phyloP scores from a whole-genome alignment of 495 filamentous ascomycete species.

The Lentithecium fluviatile region DNA sequence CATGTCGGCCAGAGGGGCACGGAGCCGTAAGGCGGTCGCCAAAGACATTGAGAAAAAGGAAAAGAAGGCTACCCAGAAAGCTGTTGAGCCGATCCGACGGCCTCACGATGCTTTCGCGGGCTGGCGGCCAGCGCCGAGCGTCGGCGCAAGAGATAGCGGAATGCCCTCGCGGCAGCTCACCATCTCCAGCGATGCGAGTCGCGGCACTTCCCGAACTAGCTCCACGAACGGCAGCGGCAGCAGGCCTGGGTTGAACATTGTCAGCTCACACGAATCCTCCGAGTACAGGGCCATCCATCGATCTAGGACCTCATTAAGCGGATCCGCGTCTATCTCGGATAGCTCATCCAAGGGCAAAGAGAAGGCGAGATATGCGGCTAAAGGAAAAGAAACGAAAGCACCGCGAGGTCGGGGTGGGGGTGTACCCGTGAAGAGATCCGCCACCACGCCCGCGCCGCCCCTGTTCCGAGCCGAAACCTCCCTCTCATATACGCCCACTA shows the following conservation, averaged over 20 bases:
- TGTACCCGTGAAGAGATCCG: constrained; percentile 29
- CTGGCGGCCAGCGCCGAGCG: constrained; percentile 24
- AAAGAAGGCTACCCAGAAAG: constrained; percentile 29
- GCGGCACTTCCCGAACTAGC: constrained; percentile 20
- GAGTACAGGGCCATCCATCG: constrained; percentile 11
- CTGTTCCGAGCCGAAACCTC: constrained; percentile 18
- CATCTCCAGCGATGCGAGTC: constrained; percentile 29
- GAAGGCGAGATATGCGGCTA: constrained; percentile 30
- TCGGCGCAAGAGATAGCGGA: constrained; percentile 8
- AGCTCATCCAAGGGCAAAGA: constrained; percentile 20
- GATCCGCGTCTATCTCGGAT: constrained; percentile 19
- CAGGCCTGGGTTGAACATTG: constrained; percentile 13
- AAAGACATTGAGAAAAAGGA: constrained; percentile 40
- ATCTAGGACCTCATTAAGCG: constrained; percentile 20
- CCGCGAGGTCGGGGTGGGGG: constrained; percentile 36
- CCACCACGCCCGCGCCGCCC: constrained; percentile 14
- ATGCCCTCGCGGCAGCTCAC: constrained; percentile 17
- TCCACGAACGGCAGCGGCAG: constrained; percentile 14
- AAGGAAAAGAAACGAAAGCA: constrained; percentile 34
- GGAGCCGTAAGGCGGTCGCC: constrained; percentile 34
- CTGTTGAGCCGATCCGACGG: constrained; percentile 15
- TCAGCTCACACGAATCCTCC: constrained; percentile 15
- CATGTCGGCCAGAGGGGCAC: constrained; percentile 37
- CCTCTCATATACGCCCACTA: constrained; percentile 3
- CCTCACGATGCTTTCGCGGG: constrained; percentile 28